Base-by-base conservation (phyloP, 1,284 basidiomycete genomes). In the Pascua guehoae region DNA sequence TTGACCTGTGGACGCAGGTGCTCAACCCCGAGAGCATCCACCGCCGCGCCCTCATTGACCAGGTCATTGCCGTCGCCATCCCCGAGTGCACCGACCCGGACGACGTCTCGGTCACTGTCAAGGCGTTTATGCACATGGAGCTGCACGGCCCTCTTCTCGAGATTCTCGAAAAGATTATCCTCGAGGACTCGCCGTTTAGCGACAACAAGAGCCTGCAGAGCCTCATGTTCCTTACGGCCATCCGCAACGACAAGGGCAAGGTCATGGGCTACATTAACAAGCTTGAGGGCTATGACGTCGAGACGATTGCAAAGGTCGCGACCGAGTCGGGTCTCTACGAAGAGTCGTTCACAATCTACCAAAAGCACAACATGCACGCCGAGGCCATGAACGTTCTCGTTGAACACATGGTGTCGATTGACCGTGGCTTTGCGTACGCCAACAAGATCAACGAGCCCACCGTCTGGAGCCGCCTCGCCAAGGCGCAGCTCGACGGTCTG, bases 241-340 rank as follows among this genome's bases (percentile, higher is more conserved):
- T 99, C 69, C 89, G 94, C 62, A 91, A 95, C 17, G 96, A 98
- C 81, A 97, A 96, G 82, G 94, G 93, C 76, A 97, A 97, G 79
- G 96, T 98, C 42, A 93, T 98, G 71, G 87, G 88, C 48, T 98
- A 98, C 78, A 98, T 99, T 81, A 93, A 95, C 82, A 95, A 95
- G 76, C 84, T 99, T 17, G 85, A 91, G 73, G 93, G 94, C 72
- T 98, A 98, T 74, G 95, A 99, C 71, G 84, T 88, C 51, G 86
- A 85, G 53, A 94, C 98, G 73, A 98, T 99, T 61, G 92, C 96
- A 48, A 88, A 88, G 80, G 98, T 98, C 73, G 94, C 96, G 2
- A 95, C 90, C 53, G 95, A 98, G 68, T 89, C 98, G 72, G 91
- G 91, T 36, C 81, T 99, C 55, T 92, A 89, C 78, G 96, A 99